Conservation (phyloP, 1,139 yeast genomes). For the Nakaseomyces uthaithaninus region DNA sequence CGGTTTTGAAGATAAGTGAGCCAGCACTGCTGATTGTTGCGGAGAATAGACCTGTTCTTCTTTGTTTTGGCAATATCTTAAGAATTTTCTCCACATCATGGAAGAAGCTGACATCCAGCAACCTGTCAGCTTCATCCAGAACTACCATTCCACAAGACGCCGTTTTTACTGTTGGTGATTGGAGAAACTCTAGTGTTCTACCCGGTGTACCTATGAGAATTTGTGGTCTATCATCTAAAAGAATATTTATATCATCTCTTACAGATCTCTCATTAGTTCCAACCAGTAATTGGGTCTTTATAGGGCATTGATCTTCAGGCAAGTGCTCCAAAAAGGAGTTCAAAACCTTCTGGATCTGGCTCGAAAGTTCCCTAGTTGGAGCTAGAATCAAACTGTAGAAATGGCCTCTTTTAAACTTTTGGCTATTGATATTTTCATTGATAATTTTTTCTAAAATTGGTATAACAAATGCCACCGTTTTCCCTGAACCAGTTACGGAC, state of each 20-base stretch:
- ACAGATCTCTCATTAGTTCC: conserved; percentile 60
- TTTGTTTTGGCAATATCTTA: conserved; percentile 69
- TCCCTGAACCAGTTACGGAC: conserved; percentile 96
- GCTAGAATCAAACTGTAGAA: conserved; percentile 67
- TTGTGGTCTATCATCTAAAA: conserved; percentile 51
- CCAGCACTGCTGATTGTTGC: conserved; percentile 86
- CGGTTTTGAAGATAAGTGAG: conserved; percentile 58
- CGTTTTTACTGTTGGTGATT: conserved; percentile 42
- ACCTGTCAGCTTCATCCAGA: conserved; percentile 87
- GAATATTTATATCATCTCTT: conserved; percentile 63
- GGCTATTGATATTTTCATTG: conserved; percentile 26
- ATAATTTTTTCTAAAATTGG: conserved; percentile 69
- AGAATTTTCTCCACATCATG: conserved; percentile 61
- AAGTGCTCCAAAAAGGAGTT: conserved; percentile 49
- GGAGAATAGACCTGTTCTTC: conserved; percentile 87
- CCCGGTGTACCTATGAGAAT: conserved; percentile 92
- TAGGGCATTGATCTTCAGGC: conserved; percentile 40
- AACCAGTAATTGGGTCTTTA: conserved; percentile 64
- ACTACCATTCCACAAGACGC: conserved; percentile 63
- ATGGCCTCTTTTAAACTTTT: conserved; percentile 46
- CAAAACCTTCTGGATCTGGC: conserved; percentile 68
- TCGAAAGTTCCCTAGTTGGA: conserved; percentile 89
- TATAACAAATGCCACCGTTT: conserved; percentile 77
- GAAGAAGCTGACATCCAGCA: conserved; percentile 72
- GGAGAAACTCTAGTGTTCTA: conserved; percentile 65